These are phyloP conservation scores for Rheum nobile DNA, from an alignment of 148 eudicot genomes.

Conservation along the genomic window DNA sequence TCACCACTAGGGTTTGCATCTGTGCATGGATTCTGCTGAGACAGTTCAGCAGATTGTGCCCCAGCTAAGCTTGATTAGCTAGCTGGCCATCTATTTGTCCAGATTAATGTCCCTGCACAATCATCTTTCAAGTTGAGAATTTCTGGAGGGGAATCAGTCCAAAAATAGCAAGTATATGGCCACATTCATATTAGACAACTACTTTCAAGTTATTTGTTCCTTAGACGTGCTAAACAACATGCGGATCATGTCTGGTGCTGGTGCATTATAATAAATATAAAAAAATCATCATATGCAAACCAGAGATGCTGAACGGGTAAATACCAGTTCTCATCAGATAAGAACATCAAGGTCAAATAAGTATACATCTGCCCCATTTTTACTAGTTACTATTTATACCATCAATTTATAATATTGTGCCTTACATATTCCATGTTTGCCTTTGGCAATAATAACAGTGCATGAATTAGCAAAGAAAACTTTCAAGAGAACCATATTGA, in stretches of 20 bases:
- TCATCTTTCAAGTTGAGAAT: no score
- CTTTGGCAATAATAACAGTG: neutral
- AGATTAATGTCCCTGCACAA: no score
- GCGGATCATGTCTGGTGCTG: no score
- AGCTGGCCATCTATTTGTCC: no score
- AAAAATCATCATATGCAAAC: no score
- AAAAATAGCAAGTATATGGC: no score
- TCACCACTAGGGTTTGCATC: slow-evolving; percentile 45
- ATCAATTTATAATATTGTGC: neutral
- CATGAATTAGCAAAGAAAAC: neutral
- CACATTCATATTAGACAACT: no score
- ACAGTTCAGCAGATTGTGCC: slow-evolving; percentile 35
- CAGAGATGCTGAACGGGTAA: slow-evolving; percentile 4
- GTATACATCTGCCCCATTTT: neutral
- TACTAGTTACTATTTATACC: neutral
- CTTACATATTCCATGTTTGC: neutral
- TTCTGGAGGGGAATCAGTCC: no score
- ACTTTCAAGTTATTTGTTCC: no score
- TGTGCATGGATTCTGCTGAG: slow-evolving; percentile 48
- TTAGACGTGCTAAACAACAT: no score
- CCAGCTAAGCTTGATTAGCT: no score
- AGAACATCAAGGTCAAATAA: neutral
- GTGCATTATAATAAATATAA: no score
- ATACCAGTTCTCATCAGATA: neutral
- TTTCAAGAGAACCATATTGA: neutral